phyloP scores from a whole-genome alignment of 768 basidiomycete species.

The Roridomyces roridus region DNA sequence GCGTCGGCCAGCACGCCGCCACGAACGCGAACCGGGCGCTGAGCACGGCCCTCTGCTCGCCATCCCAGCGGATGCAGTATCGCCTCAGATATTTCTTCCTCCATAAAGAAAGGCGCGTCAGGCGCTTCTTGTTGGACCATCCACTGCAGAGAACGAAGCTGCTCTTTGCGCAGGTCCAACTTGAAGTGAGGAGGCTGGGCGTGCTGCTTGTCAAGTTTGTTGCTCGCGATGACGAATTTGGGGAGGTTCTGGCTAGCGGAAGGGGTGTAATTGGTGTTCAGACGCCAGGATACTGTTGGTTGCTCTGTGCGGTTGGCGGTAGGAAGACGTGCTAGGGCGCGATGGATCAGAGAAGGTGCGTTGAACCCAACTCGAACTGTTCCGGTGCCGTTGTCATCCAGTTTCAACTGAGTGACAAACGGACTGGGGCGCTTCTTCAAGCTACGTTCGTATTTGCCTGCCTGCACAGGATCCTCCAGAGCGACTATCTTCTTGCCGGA shows the following conservation, averaged over 20 bases:
- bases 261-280: constrained; percentile 80
- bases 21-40: constrained; percentile 73
- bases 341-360: constrained; percentile 84
- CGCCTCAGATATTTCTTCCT: constrained; percentile 95
- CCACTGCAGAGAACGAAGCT: constrained; percentile 90
- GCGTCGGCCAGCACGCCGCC: constrained; percentile 96
- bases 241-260: constrained; percentile 61
- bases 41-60: constrained; percentile 93
- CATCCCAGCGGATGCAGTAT: constrained; percentile 86
- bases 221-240: constrained; percentile 76
- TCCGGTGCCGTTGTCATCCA: constrained; percentile 67
- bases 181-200: constrained; percentile 82
- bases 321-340: constrained; percentile 83
- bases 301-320: constrained; percentile 53
- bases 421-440: constrained; percentile 87
- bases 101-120: constrained; percentile 76
- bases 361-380: constrained; percentile 87
- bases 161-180: constrained; percentile 78
- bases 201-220: constrained; percentile 74
- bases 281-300: constrained; percentile 73
- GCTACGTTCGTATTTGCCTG: constrained; percentile 87
- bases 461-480: constrained; percentile 84
- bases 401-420: constrained; percentile 83
- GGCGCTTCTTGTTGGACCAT: constrained; percentile 83
- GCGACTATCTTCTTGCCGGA: constrained; percentile 66